Base-by-base conservation (phyloP, 768 basidiomycete species). In the Rhizopogon vesiculosus region DNA sequence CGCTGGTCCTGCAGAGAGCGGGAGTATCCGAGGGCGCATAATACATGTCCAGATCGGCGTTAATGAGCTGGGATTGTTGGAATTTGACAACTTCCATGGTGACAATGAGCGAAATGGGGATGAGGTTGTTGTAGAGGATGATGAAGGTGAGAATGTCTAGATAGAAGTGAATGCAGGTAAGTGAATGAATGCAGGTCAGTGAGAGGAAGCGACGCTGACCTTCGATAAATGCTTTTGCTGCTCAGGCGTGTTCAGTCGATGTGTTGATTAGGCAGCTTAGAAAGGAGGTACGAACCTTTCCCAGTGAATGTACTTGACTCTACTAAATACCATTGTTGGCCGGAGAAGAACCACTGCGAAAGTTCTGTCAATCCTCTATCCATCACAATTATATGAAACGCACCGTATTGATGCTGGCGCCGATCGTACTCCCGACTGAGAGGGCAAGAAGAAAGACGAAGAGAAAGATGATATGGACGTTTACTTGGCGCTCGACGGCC, bases 21-120 rank as follows among this genome's bases (percentile, higher is more conserved):
- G 97, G 94, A 0, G 96, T 98, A 67, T 99, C 97, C 0, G 96
- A 97, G 56, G 77, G 85, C 10, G 88, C 84, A 69, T 98, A 89
- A 73, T 99, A 99, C 96, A 99, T 98, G 74, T 99, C 97, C 50
- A 96, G 83, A 71, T 96, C 97, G 25, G 84, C 93, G 70, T 98
- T 99, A 78, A 99, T 99, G 51, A 98, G 81, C 38, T 91, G 89
- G 1, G 97, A 95, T 74, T 98, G 97, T 69, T 97, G 94, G 66
- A 89, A 98, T 70, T 98, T 98, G 75, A 99, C 97, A 35, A 98
- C 90, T 76, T 99, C 97, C 89, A 98, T 98, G 3, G 97, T 98
- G 62, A 99, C 97, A 64, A 98, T 96, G 62, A 99, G 86, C 54
- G 96, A 98, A 65, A 99, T 99, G 3, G 96, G 96, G 58, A 99